Conservation (phyloP, 106 monocot species). For the Xerophyta viscosa region DNA sequence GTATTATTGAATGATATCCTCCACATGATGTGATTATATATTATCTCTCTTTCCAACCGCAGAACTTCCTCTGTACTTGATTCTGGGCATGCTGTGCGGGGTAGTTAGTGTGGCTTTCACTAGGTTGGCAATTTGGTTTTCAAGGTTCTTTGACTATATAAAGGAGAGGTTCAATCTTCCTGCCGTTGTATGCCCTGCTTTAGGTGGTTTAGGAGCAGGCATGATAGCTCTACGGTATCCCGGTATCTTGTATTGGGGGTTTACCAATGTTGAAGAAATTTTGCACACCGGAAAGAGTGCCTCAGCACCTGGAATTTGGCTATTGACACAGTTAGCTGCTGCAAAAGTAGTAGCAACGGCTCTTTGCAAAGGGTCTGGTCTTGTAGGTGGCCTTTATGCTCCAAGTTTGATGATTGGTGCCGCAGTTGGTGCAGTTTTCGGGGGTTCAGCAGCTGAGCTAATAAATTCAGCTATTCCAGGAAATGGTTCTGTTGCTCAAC, state of each 20-base stretch:
- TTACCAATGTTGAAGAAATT: slow-evolving; percentile 99
- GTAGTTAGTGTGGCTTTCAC: slow-evolving; percentile 89
- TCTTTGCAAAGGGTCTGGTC: slow-evolving; percentile 97
- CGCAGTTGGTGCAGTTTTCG: slow-evolving; percentile 99
- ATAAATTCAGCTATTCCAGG: slow-evolving; percentile 97
- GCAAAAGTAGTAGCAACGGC: slow-evolving; percentile 98
- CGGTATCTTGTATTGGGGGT: slow-evolving; percentile 97
- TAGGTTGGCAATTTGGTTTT: slow-evolving; percentile 81
- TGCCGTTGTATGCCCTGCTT: slow-evolving; percentile 81
- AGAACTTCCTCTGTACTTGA: slow-evolving; percentile 95
- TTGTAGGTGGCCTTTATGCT: slow-evolving; percentile 99
- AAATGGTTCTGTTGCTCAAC: slow-evolving; percentile 94
- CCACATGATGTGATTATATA: neutral
- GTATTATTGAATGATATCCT: neutral
- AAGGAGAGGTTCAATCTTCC: slow-evolving; percentile 79
- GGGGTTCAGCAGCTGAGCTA: slow-evolving; percentile 89
- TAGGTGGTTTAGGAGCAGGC: slow-evolving; percentile 98
- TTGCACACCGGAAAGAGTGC: slow-evolving; percentile 98
- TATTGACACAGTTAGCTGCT: slow-evolving; percentile 82
- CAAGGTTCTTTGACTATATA: slow-evolving; percentile 74
- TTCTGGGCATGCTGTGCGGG: slow-evolving; percentile 97
- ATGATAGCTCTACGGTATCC: slow-evolving; percentile 96
- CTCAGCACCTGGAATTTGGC: slow-evolving; percentile 98
- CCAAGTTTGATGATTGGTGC: slow-evolving; percentile 99
- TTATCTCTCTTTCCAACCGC: slow-evolving; percentile 20